Base-by-base conservation (phyloP, 1,284 basidiomycete genomes). In the Puccinia triticina region DNA sequence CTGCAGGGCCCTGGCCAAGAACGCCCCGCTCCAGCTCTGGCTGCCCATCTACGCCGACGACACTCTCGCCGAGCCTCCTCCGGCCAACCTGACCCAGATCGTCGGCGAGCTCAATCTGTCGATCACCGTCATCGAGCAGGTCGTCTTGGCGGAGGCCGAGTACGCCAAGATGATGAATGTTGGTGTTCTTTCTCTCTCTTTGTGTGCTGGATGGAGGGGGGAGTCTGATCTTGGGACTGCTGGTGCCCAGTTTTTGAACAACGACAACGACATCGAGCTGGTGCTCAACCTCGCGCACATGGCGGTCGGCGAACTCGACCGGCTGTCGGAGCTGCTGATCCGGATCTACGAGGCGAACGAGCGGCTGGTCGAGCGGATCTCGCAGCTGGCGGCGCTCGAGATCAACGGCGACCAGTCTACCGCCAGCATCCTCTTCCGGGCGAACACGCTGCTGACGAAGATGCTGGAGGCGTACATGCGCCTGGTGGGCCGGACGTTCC, bases 261-360 rank as follows among this genome's bases (percentile, higher is more conserved):
- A 83, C 82, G 82, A 77, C 73, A 67, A 67, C 69, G 82, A 83
- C 81, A 80, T 82, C 18, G 66, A 83, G 61, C 34, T 59, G 50
- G 37, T 10, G 23, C 83, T 48, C 84, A 94, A 93, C 89, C 90
- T 87, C 90, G 92, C 72, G 91, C 91, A 84, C 88, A 93, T 71
- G 88, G 92, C 77, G 85, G 88, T 26, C 86, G 91, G 26, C 85
- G 86, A 73, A 88, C 88, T 10, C 77, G 86, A 32, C 82, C 84
- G 21, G 75, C 83, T 40, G 84, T 84, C 72, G n/a, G 75, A n/a
- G 64, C 50, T 90, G 90, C 55, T 91, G 91, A 37, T 89, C 90
- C 66, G 91, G 92, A 82, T 88, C 89, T 12, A 87, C 86, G 40
- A 89, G 88, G 11, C 87, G 88, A 5, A 88, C 89, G 78, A 90